A percentile compares a stretch with the other conserved stretches of the same genome.
phyloP scores from a whole-genome alignment of 2,329 filamentous ascomycete genomes.

The Cytospora chrysosperma region DNA sequence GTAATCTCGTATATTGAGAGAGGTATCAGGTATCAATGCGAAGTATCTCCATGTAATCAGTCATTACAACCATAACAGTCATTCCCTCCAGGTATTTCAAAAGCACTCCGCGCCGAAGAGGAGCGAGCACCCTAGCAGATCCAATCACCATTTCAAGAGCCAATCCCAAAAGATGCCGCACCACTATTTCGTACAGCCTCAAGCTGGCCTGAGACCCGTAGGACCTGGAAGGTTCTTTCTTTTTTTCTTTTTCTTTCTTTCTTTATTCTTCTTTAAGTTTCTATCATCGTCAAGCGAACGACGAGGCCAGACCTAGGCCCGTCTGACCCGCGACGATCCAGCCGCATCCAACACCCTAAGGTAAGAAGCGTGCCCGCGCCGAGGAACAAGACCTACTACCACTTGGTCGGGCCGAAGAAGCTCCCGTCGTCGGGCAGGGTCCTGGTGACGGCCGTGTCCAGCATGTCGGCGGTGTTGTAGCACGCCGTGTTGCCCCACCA shows the following conservation, averaged over 20 bases:
- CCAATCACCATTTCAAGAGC: not conserved
- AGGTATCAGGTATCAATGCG: not conserved
- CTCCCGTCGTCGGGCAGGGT: slow-evolving; percentile 8
- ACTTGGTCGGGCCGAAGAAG: slow-evolving; percentile 12
- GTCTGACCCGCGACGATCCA: not conserved
- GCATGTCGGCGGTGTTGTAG: slow-evolving; percentile 2
- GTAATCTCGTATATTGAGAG: not conserved
- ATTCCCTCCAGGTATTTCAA: not conserved
- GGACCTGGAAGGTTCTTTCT: not conserved
- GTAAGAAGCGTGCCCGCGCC: too few relatives aligned
- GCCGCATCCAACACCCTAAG: not conserved
- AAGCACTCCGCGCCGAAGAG: not conserved
- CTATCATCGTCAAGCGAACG: too few relatives aligned
- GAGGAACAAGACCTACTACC: too few relatives aligned
- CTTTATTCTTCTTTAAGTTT: not conserved
- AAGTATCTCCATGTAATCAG: not conserved
- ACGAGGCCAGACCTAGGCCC: not conserved
- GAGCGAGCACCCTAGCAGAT: not conserved
- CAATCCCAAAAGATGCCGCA: not conserved
- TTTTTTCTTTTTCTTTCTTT: not conserved
- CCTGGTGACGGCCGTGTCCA: not conserved
- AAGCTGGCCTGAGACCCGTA: not conserved
- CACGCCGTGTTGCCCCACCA: slow-evolving; percentile 8
- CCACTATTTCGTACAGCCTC: not conserved
- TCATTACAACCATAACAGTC: not conserved